Base-by-base conservation (phyloP, 805 yeast genomes). In the Dipodascus geniculatus region DNA sequence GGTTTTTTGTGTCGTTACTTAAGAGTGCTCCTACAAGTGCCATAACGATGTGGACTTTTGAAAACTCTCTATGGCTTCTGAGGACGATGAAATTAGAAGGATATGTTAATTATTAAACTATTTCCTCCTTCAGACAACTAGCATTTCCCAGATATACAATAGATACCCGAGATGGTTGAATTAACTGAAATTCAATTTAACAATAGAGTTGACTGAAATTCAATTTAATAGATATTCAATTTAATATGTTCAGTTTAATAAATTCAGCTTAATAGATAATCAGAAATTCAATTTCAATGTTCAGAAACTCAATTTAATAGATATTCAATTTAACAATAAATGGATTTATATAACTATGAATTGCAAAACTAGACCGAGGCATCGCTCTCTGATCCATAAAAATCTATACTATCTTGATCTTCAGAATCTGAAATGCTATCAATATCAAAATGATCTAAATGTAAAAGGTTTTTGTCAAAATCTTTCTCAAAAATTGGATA, bases 21-120 rank as follows among this genome's bases (percentile, higher is more conserved):
- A 89, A 89, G 65, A 79, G 87, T 14, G 93, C 91, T 0, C 97
- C 97, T 3, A 57, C 70, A 11, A 68, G 74, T 48, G 87, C 87
- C 0, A 66, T 85, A 2, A 78, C 88, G 0, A 71, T 85, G 54
- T 81, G 80, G 71, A 71, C 79, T n/a, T 85, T 81, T 64, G 90
- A 84, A 56, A 58, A 61, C 6, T 33, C 56, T 2, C 33, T 58
- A 11, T 16, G 38, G 20, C 22, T 51, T 2, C 22, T 58, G 57
- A 44, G 60, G 24, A 20, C 17, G 14, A 9, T 56, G 8, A 35
- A 52, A 35, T 28, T 49, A 3, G 48, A 51, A 11, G 48, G 47
- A 23, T 48, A 22, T 14, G 28, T 55, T 8, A 20, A 19, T n/a
- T 51, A 53, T 44, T 54, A 48, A 51, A 38, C 14, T 38, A 11